These are phyloP conservation scores for Fraxinus dipetala DNA, from an alignment of 305 asterid genomes.

Conservation along the genomic window DNA sequence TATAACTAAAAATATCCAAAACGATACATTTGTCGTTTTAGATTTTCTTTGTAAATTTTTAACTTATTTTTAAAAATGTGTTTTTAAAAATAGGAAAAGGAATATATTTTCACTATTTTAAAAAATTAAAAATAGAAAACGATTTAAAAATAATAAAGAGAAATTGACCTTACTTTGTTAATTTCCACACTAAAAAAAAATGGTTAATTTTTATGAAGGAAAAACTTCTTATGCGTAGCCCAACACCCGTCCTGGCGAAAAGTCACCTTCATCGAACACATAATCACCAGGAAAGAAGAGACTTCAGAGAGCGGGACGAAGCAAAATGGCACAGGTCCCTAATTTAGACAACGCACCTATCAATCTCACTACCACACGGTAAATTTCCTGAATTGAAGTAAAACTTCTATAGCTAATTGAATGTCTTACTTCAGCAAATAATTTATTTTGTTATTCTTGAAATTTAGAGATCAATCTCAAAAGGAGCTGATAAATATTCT, in stretches of 20 bases:
- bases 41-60: too few relatives aligned
- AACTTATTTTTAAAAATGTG: too few relatives aligned
- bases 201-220: not conserved
- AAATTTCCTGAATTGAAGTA: slow-evolving; percentile 12
- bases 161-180: not conserved
- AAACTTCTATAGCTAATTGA: not conserved
- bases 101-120: too few relatives aligned
- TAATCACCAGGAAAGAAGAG: slow-evolving; percentile 2
- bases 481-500: slow-evolving; percentile 69
- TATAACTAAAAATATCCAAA: too few relatives aligned
- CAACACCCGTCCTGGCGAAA: not conserved
- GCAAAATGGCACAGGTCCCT: slow-evolving; percentile 83
- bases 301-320: slow-evolving; percentile 14
- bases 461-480: slow-evolving; percentile 69
- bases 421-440: not conserved
- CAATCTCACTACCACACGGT: slow-evolving; percentile 72
- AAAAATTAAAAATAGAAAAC: too few relatives aligned
- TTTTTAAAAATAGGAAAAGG: too few relatives aligned
- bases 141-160: too few relatives aligned
- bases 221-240: not conserved
- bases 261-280: not conserved
- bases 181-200: not conserved
- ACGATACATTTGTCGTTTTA: too few relatives aligned
- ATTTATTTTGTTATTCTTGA: slow-evolving; percentile 13
- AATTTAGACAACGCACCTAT: slow-evolving; percentile 82